Evolutionary conservation across 495 filamentous ascomycete species (phyloP), one percentile per base, ranked within the genome.

Genomic region (Penicillium lagena): DNA sequence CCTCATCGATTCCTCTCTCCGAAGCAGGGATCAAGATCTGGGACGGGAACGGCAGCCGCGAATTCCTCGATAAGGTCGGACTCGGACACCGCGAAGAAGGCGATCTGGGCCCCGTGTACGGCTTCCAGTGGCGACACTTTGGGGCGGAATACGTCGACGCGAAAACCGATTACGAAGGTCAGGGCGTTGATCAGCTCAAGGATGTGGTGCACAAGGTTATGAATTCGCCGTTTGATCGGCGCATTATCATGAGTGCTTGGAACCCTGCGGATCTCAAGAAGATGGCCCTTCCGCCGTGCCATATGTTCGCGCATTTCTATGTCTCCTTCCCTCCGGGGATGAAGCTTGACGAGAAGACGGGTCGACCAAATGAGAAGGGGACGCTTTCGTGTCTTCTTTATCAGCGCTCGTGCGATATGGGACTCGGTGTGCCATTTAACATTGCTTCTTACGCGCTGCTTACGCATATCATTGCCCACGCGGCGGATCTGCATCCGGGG

Each of bases 271-370:
- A 96, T 61, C 54, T 98, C 54, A 66, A 66, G 37, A 81, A 86
- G 63, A 98, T 97, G 93, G 93, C 89, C 2, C 74, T 98, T 13
- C 93, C 93, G 50, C 93, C 94, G 4, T 98, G 93, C 59, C 93
- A 97, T 63, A 95, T 98, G 93, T 96, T 98, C 68, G 91, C 91
- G 11, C 94, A 97, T 67, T 97, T 97, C 57, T 96, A 96, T 55
- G 90, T 98, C 32, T 87, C 83, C 1, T 96, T 79, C 62, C 86
- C 86, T 7, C 69, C 58, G 30, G 55, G 52, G 7, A 59, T 47
- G 40, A 59, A 55, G 37, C 54, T 58, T n/a, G 58, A 58, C 39
- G 57, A 63, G 22, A 58, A 50, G 31, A 63, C 58, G 36, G 56
- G 59, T 7, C 76, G 73, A 39, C 56, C 62, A 10, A 39, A 36